Percentiles rank a stretch among this genome's conserved stretches.
Evolutionary conservation across 306 rosid genomes (phyloP).

Genomic region (Carpinus viminea): DNA sequence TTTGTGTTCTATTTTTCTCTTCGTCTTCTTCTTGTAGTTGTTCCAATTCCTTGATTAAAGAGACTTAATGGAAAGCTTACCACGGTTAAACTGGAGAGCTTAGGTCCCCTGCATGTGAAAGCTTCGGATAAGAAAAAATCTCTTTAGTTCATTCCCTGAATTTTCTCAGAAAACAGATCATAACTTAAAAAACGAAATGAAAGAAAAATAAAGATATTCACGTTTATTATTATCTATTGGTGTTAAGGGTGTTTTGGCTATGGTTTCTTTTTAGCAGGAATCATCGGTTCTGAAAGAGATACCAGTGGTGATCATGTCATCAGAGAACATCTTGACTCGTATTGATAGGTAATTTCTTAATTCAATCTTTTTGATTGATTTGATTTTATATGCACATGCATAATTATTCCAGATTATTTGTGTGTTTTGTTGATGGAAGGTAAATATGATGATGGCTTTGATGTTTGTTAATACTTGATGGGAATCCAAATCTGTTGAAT

Average conservation of each 20-base stretch:
- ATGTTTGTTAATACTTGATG: neutral
- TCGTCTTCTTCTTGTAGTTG: neutral
- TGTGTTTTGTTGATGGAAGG: neutral
- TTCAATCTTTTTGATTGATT: neutral
- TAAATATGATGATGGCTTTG: neutral
- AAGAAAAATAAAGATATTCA: neutral
- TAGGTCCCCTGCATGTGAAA: neutral
- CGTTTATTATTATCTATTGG: neutral
- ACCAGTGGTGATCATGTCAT: slow-evolving; percentile 96
- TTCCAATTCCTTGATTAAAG: neutral
- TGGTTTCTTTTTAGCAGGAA: slow-evolving; percentile 49
- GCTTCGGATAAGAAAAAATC: neutral
- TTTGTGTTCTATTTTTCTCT: slow-evolving; percentile 13
- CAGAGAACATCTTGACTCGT: slow-evolving; percentile 84
- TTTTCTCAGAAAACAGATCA: neutral
- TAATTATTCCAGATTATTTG: slow-evolving; percentile 10
- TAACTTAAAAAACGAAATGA: neutral
- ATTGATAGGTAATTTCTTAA: slow-evolving; percentile 71
- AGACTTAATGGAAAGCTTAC: neutral
- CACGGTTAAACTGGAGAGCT: too few relatives aligned
- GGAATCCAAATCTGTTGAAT: neutral
- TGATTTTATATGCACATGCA: neutral
- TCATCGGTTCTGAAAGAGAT: slow-evolving; percentile 82
- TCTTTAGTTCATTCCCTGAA: neutral
- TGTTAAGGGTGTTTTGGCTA: neutral